Conservation (phyloP, 179 eudicot genomes). For the Actinidia arguta region DNA sequence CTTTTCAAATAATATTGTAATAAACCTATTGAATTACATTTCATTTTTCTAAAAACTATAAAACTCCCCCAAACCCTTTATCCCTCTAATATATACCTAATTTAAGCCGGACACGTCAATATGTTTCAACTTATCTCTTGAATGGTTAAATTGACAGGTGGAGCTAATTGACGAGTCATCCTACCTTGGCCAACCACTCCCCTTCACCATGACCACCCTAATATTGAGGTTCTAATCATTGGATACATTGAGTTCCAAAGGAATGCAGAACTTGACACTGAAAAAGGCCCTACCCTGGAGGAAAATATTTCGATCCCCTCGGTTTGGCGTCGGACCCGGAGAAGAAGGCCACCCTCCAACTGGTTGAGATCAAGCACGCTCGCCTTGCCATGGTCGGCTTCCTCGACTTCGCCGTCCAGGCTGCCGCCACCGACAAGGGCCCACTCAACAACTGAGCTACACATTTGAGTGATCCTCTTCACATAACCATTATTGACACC, state of each 20-base stretch:
- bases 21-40: too few relatives aligned
- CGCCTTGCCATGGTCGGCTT: conserved; percentile 91
- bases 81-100: too few relatives aligned
- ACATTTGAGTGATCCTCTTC: conserved; percentile 93
- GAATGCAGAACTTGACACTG: conserved; percentile 87
- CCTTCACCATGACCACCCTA: conserved; percentile 80
- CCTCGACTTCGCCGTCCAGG: conserved; percentile 91
- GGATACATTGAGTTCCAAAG: conserved; percentile 97
- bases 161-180: conserved; percentile 90
- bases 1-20: too few relatives aligned
- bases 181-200: conserved; percentile 89
- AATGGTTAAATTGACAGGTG: conserved; percentile 48
- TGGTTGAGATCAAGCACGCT: conserved; percentile 94
- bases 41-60: too few relatives aligned
- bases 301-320: conserved; percentile 76
- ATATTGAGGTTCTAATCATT: conserved; percentile 83
- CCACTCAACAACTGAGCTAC: conserved; percentile 97
- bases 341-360: conserved; percentile 81
- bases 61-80: too few relatives aligned
- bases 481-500: conserved; percentile 89
- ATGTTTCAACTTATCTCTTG: too few relatives aligned
- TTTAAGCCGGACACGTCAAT: too few relatives aligned
- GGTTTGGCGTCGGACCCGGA: conserved; percentile 89
- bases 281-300: conserved; percentile 94
- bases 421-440: conserved; percentile 90